Percentiles rank a stretch among this genome's conserved stretches.
Evolutionary conservation across 192 early-diverging fungal species (phyloP).

Genomic region (Nowakowskiella sp.): DNA sequence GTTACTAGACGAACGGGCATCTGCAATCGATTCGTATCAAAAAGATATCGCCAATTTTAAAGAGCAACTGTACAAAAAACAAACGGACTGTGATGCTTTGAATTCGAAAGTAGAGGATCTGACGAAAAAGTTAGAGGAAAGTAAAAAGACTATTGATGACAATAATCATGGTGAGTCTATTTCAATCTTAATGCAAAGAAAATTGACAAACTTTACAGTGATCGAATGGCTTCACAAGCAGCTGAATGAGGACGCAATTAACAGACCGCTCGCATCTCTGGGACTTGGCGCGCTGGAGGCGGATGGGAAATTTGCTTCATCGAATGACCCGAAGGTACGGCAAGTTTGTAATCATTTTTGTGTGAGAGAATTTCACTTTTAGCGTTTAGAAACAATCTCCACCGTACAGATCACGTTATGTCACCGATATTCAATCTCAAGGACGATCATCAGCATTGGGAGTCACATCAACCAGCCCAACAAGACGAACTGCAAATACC

Average conservation of each 20-base stretch:
- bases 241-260: conserved; percentile 48
- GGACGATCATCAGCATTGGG: too few relatives aligned
- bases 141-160: conserved; percentile 44
- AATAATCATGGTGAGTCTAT: conserved; percentile 38
- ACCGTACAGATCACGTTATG: too few relatives aligned
- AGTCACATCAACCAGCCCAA: too few relatives aligned
- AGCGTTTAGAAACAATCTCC: too few relatives aligned
- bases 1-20: conserved; percentile 39
- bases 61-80: conserved; percentile 9
- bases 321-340: too few relatives aligned
- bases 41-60: conserved; percentile 30
- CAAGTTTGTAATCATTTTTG: too few relatives aligned
- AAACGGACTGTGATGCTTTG: conserved; percentile 8
- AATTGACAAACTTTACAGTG: conserved; percentile 22
- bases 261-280: conserved; percentile 22
- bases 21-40: conserved; percentile 23
- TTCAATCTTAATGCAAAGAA: conserved; percentile 1
- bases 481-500: too few relatives aligned
- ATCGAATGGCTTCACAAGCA: conserved; percentile 60
- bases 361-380: too few relatives aligned
- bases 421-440: too few relatives aligned
- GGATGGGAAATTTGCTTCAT: too few relatives aligned
- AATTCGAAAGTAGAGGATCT: conserved; percentile 23
- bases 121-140: conserved; percentile 28
- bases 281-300: too few relatives aligned